Evolutionary conservation across 345 rosid genomes (phyloP).

Genomic region (Lepidium sativum): DNA sequence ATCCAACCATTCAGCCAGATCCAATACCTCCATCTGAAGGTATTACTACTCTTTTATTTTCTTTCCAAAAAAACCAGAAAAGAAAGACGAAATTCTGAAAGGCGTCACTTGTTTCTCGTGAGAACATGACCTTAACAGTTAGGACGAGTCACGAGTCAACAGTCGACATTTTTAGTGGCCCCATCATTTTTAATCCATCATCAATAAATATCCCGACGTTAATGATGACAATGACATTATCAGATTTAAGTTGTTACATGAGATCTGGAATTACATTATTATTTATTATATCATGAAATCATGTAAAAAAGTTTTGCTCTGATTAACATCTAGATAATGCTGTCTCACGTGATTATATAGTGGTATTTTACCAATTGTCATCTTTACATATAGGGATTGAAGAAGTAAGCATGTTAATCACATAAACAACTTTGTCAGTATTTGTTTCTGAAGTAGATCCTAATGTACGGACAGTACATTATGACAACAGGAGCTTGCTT

Average conservation of each 20-base stretch:
- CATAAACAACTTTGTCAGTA: background rate
- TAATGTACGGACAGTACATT: conserved; percentile 33
- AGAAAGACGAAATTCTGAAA: background rate
- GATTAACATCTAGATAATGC: conserved; percentile 5
- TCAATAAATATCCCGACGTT: conserved; percentile 6
- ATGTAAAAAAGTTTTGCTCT: background rate
- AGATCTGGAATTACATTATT: conserved; percentile 4
- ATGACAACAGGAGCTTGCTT: background rate
- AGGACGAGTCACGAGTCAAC: conserved; percentile 5
- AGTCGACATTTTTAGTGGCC: conserved; percentile 1
- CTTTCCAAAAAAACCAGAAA: background rate
- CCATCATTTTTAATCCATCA: background rate
- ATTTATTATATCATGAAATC: background rate
- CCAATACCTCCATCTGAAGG: conserved; percentile 68
- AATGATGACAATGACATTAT: conserved; percentile 6
- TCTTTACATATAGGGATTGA: background rate
- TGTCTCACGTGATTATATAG: background rate
- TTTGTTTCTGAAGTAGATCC: background rate
- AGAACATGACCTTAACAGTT: conserved; percentile 27
- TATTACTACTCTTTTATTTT: conserved; percentile 16
- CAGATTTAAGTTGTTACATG: conserved; percentile 5
- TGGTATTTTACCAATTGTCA: background rate
- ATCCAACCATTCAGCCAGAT: conserved; percentile 51
- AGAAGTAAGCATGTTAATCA: background rate
- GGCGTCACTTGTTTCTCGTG: conserved; percentile 28